phyloP scores from a whole-genome alignment of 805 yeast genomes.

The Ogataea pini region DNA sequence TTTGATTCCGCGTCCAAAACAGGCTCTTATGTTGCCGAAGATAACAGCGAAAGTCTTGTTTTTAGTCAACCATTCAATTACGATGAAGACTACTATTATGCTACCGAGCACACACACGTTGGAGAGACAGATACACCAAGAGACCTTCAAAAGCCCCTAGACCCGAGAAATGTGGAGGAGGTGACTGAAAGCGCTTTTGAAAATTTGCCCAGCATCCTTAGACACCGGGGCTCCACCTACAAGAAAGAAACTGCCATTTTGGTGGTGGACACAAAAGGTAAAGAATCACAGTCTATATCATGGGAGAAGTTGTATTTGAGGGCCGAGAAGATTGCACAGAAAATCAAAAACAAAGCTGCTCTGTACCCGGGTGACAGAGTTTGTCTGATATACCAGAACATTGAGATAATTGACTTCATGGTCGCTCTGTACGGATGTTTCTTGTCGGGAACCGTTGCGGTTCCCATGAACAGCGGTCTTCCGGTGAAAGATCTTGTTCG shows the following conservation, averaged over 20 bases:
- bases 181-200: conserved; percentile 48
- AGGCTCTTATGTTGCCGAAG: conserved; percentile 15
- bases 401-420: conserved; percentile 82
- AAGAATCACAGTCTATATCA: conserved; percentile 69
- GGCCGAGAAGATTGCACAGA: conserved; percentile 87
- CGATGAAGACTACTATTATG: conserved; percentile 18
- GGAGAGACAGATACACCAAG: conserved; percentile 20
- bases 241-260: conserved; percentile 70
- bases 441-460: conserved; percentile 90
- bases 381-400: conserved; percentile 76
- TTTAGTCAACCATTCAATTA: conserved; percentile 14
- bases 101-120: neutral
- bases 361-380: conserved; percentile 83
- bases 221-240: conserved; percentile 68
- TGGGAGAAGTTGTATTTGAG: conserved; percentile 88
- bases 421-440: conserved; percentile 89
- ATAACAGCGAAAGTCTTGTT: conserved; percentile 14
- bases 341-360: conserved; percentile 69
- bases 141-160: conserved; percentile 59
- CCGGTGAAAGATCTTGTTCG: conserved; percentile 68
- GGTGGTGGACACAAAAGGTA: conserved; percentile 75
- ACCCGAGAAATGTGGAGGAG: conserved; percentile 53
- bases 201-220: conserved; percentile 67
- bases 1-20: conserved; percentile 12
- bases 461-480: conserved; percentile 80